Base-by-base conservation (phyloP, 257 asterid species). In the Plectranthus barbatus region DNA sequence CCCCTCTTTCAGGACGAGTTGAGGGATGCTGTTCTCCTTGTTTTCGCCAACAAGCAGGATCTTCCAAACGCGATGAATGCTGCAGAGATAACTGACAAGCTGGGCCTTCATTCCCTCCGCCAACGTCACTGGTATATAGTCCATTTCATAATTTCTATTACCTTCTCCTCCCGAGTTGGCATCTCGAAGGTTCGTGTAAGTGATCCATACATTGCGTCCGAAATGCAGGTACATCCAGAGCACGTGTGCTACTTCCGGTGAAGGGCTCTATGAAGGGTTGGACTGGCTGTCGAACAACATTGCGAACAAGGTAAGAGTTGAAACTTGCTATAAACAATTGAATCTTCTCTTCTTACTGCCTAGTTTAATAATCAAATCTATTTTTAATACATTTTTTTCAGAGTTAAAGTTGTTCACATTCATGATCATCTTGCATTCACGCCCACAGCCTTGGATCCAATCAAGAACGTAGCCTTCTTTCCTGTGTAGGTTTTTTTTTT, bases 41-140 rank as follows among this genome's bases (percentile, higher is more conserved):
- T 77, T 48, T 80, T 83, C 62, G 89, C 89, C 26, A 83, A 83
- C 80, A 83, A 83, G 51, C 89, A 83, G 74, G 89, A 83, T 79
- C 88, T 83, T 61, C 88, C 86, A n/a, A n/a, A n/a, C n/a, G n/a
- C n/a, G n/a, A n/a, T n/a, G n/a, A n/a, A n/a, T n/a, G n/a, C n/a
- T n/a, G n/a, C n/a, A n/a, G n/a, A n/a, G n/a, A n/a, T n/a, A n/a
- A n/a, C n/a, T n/a, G n/a, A n/a, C n/a, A n/a, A 53, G 73, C 79
- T 83, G 57, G 88, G 85, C 70, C 88, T 83, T 75, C 88, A 83
- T 37, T 83, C 88, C 58, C 86, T 80, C 60, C 83, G 82, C 60
- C 86, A 83, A 56, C 84, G 84, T 15, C 85, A 83, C 68, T 82
- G 85, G 85, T n/a, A n/a, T 82, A 79, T 41, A 19, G 2, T 13